Conservation (phyloP, 495 filamentous ascomycete species). For the Aspergillus steynii region DNA sequence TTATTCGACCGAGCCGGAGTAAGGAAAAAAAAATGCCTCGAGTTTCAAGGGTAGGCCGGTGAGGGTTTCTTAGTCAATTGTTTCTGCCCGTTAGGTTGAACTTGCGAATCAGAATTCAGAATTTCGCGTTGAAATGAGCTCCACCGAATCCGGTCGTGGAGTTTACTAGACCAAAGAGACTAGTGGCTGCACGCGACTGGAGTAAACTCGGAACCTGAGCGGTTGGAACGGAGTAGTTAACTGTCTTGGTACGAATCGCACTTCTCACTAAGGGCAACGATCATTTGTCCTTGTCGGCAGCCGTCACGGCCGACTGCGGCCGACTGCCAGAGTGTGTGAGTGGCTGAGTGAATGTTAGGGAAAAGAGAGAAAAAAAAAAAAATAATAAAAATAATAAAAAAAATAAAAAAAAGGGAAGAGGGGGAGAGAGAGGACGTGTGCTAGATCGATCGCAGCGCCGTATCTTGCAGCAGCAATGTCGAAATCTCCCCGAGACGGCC, state of each 20-base stretch:
- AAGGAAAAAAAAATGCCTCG: constrained; percentile 13
- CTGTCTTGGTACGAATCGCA: neutral
- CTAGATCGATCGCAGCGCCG: neutral
- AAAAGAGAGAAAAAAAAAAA: too few relatives aligned
- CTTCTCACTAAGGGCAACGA: too few relatives aligned
- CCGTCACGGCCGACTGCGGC: neutral
- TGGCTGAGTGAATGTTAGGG: too few relatives aligned
- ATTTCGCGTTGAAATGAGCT: constrained; percentile 10
- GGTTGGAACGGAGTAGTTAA: neutral
- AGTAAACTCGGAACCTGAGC: constrained; percentile 7
- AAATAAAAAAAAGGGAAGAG: neutral
- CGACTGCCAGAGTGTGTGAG: too few relatives aligned
- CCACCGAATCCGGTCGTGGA: constrained; percentile 11
- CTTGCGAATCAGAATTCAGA: constrained; percentile 10
- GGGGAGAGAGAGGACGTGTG: neutral
- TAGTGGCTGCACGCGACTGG: constrained; percentile 8
- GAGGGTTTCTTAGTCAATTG: constrained; percentile 12
- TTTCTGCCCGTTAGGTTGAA: constrained; percentile 10
- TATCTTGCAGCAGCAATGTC: neutral
- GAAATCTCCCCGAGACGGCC: neutral
- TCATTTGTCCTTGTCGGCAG: too few relatives aligned
- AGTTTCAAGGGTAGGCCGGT: constrained; percentile 12
- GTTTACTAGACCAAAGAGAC: constrained; percentile 10
- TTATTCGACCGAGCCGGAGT: constrained; percentile 7
- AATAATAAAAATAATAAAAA: neutral